These are phyloP conservation scores for Komagataea norvegica DNA, from an alignment of 1,139 yeast genomes.

Conservation along the genomic window DNA sequence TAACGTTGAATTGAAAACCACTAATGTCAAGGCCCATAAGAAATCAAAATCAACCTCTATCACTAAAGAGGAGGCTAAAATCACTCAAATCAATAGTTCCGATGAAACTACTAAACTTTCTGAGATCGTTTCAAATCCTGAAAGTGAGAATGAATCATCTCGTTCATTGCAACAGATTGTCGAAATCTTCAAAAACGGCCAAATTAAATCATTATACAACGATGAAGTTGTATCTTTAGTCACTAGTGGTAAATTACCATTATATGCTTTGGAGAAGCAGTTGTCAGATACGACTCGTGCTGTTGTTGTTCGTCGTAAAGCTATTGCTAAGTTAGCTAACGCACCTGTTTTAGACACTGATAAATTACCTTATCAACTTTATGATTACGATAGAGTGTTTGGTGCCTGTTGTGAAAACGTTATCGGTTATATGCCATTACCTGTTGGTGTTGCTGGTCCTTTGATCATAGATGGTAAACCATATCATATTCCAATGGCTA, in stretches of 20 bases:
- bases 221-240: constrained; percentile 73
- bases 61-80: constrained; percentile 2
- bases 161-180: constrained; percentile 60
- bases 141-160: constrained; percentile 21
- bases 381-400: constrained; percentile 92
- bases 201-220: constrained; percentile 58
- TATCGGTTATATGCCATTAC: constrained; percentile 92
- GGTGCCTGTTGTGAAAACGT: constrained; percentile 99
- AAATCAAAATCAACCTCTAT: constrained; percentile 7
- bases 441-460: constrained; percentile 98
- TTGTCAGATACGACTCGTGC: constrained; percentile 86
- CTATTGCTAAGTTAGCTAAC: constrained; percentile 76
- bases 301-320: constrained; percentile 85
- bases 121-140: constrained; percentile 22
- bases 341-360: constrained; percentile 74
- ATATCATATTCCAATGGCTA: constrained; percentile 95
- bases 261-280: constrained; percentile 91
- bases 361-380: constrained; percentile 71
- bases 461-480: constrained; percentile 82
- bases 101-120: constrained; percentile 20
- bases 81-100: constrained; percentile 1
- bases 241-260: constrained; percentile 73
- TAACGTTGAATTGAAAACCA: constrained; percentile 17
- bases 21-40: constrained; percentile 13
- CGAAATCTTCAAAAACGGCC: constrained; percentile 64